Conservation (phyloP, 2,329 filamentous ascomycete genomes). For the Tolypocladium pustulatum region DNA sequence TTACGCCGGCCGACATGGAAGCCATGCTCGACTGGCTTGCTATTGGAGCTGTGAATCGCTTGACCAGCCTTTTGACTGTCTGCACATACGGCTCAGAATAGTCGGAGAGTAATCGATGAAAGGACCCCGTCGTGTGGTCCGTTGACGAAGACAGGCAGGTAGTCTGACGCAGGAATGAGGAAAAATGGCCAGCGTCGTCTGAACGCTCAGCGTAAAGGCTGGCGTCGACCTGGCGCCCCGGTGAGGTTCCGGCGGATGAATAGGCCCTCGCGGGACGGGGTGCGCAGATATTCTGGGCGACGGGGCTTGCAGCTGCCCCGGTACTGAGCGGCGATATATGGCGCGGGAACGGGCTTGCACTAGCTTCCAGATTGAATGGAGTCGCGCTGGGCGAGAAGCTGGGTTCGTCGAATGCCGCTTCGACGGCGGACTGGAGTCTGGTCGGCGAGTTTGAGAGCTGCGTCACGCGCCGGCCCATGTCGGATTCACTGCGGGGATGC, state of each 20-base stretch:
- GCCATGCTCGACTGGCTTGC: constrained; percentile 11
- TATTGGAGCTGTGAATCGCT: constrained; percentile 24
- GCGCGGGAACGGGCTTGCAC: constrained; percentile 2
- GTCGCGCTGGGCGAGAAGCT: constrained; percentile 4
- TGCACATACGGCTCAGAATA: constrained; percentile 22
- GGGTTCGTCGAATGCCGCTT: background rate
- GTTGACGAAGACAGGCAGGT: constrained; percentile 28
- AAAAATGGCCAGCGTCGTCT: constrained; percentile 7
- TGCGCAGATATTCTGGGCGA: background rate
- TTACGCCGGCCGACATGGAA: constrained; percentile 9
- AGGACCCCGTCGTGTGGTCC: constrained; percentile 24
- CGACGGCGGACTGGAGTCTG: constrained; percentile 9
- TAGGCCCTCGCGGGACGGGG: background rate
- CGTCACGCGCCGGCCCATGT: constrained; percentile 41
- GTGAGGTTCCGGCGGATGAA: background rate
- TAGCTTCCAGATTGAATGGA: background rate
- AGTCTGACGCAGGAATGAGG: constrained; percentile 18
- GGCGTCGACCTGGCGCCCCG: background rate
- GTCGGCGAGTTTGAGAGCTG: constrained; percentile 29
- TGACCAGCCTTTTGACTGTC: constrained; percentile 27
- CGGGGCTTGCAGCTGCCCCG: background rate
- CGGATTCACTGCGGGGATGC: constrained; percentile 37
- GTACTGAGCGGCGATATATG: background rate
- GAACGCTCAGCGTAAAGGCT: background rate
- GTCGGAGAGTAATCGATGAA: constrained; percentile 20